phyloP scores from a whole-genome alignment of 2,329 filamentous ascomycete genomes.

The Zymoseptoria passerinii region DNA sequence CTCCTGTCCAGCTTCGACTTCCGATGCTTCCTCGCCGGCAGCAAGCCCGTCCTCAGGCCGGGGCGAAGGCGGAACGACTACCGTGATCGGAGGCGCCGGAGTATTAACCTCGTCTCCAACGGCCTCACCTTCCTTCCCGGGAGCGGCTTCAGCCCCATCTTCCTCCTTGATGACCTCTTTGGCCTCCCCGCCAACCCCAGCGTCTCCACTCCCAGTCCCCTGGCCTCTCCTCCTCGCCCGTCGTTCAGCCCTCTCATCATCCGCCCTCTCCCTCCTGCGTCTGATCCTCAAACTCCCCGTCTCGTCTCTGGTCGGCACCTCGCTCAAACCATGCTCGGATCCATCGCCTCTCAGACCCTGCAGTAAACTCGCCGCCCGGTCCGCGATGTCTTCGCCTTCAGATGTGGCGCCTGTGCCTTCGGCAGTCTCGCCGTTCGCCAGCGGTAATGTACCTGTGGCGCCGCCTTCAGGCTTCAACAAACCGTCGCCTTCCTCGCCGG shows the following conservation, averaged over 20 bases:
- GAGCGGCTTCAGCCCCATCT: conserved; percentile 8
- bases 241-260: conserved; percentile 64
- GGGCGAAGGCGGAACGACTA: conserved; percentile 27
- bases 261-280: conserved; percentile 63
- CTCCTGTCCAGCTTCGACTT: neutral
- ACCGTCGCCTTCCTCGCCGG: conserved; percentile 17
- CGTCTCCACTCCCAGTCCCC: conserved; percentile 26
- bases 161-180: conserved; percentile 27
- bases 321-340: conserved; percentile 6
- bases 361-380: conserved; percentile 72
- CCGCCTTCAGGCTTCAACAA: conserved; percentile 22
- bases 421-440: conserved; percentile 13
- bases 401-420: conserved; percentile 26
- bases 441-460: neutral
- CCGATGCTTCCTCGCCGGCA: neutral
- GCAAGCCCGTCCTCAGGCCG: neutral
- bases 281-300: conserved; percentile 49
- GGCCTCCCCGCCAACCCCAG: conserved; percentile 23
- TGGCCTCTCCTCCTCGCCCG: conserved; percentile 45
- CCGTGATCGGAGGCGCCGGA: conserved; percentile 15
- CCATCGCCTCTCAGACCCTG: conserved; percentile 68
- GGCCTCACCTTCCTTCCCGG: conserved; percentile 6
- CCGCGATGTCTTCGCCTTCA: conserved; percentile 66
- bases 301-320: conserved; percentile 41
- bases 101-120: conserved; percentile 1